Conservation (phyloP, 1,284 basidiomycete genomes). For the Ustilago sp. region DNA sequence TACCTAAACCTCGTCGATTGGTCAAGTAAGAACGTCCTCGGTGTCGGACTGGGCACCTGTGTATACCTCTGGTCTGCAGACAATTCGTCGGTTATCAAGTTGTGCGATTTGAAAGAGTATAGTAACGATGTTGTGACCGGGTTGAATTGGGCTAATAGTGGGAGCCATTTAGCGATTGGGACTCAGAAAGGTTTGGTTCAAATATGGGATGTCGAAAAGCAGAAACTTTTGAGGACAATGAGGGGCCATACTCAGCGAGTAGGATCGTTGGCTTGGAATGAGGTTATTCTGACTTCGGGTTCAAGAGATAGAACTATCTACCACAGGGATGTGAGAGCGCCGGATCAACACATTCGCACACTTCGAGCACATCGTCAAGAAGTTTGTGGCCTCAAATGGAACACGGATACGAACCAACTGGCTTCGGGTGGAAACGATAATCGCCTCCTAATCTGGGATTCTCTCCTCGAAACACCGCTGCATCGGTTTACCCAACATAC, state of each 20-base stretch:
- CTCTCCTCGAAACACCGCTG: conserved; percentile 74
- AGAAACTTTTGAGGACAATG: conserved; percentile 81
- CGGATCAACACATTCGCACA: conserved; percentile 79
- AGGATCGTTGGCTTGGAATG: conserved; percentile 93
- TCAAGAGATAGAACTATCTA: conserved; percentile 90
- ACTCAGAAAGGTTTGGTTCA: conserved; percentile 87
- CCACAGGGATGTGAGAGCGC: conserved; percentile 87
- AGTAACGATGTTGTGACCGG: conserved; percentile 70
- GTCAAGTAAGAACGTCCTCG: conserved; percentile 92
- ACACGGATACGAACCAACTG: conserved; percentile 79
- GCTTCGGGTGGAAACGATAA: conserved; percentile 99
- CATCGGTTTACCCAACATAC: conserved; percentile 96
- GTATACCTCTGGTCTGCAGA: conserved; percentile 98
- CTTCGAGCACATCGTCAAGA: conserved; percentile 90
- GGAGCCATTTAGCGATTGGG: conserved; percentile 84
- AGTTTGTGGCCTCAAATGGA: conserved; percentile 96
- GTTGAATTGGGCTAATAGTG: conserved; percentile 75
- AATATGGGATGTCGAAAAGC: conserved; percentile 91
- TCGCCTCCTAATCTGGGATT: conserved; percentile 96
- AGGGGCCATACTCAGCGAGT: conserved; percentile 88
- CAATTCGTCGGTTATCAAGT: conserved; percentile 88
- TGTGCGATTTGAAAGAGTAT: conserved; percentile 79
- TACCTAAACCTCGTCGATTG: conserved; percentile 98
- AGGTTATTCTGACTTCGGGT: conserved; percentile 87
- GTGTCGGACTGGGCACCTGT: conserved; percentile 88